Percentiles rank a stretch among this genome's conserved stretches.
Conservation (phyloP, 495 filamentous ascomycete species). For the Penicillium atrosanguineum region DNA sequence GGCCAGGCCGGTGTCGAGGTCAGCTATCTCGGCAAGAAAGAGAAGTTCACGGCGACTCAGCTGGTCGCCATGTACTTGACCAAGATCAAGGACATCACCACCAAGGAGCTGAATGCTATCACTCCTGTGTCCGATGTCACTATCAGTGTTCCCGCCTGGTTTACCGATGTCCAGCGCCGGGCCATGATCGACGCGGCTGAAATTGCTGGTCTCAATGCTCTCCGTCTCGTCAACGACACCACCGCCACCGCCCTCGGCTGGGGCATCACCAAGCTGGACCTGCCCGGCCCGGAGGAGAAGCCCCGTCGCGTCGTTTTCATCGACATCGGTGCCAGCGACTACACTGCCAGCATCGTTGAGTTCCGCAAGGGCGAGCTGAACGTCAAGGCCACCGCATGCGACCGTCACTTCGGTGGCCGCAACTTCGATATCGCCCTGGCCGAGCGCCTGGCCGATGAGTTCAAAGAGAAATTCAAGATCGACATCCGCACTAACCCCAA, state of each 20-base stretch:
- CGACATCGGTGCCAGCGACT: constrained; percentile 96
- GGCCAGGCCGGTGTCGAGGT: constrained; percentile 96
- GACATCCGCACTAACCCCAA: constrained; percentile 87
- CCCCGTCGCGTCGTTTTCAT: constrained; percentile 87
- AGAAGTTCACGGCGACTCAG: constrained; percentile 88
- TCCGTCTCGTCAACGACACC: constrained; percentile 97
- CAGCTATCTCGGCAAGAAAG: constrained; percentile 89
- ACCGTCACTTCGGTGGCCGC: constrained; percentile 96
- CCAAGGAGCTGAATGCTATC: constrained; percentile 75
- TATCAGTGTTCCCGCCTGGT: constrained; percentile 94
- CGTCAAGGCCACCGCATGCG: constrained; percentile 88
- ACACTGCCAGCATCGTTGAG: constrained; percentile 90
- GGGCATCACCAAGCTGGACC: constrained; percentile 95
- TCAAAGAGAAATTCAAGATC: constrained; percentile 88
- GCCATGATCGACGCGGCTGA: constrained; percentile 89
- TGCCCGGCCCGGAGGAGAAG: constrained; percentile 87
- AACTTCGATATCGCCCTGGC: constrained; percentile 94
- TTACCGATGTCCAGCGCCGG: constrained; percentile 90
- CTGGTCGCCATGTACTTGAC: constrained; percentile 91
- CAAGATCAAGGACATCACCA: constrained; percentile 87
- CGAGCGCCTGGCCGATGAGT: constrained; percentile 92
- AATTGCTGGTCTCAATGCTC: constrained; percentile 87
- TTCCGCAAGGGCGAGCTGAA: constrained; percentile 96
- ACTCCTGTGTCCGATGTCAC: constrained; percentile 88
- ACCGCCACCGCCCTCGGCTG: constrained; percentile 95